These are phyloP conservation scores for Avena eriantha DNA, from an alignment of 176 grass and related monocot species.

Conservation along the genomic window DNA sequence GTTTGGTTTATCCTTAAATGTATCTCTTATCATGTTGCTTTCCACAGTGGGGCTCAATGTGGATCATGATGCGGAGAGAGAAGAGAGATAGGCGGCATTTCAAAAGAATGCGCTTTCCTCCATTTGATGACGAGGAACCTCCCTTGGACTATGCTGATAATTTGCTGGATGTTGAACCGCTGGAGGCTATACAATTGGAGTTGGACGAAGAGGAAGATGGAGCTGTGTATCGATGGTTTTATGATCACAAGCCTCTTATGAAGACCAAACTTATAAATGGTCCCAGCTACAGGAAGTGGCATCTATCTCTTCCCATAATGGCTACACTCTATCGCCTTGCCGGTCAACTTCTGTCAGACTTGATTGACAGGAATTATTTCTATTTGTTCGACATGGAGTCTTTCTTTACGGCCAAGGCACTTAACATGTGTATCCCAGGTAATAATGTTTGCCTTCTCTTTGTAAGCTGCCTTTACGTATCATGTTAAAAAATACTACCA, in stretches of 20 bases:
- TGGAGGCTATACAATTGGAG: conserved; percentile 96
- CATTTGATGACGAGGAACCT: conserved; percentile 98
- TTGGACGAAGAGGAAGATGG: conserved; percentile 93
- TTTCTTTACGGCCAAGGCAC: conserved; percentile 96
- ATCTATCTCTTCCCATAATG: conserved; percentile 96
- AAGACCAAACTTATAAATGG: conserved; percentile 97
- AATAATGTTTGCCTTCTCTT: conserved; percentile 26
- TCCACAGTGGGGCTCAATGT: conserved; percentile 96
- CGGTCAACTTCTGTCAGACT: conserved; percentile 91
- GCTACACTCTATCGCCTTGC: conserved; percentile 93
- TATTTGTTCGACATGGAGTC: conserved; percentile 98
- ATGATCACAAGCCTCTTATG: conserved; percentile 97
- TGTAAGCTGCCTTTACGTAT: background rate
- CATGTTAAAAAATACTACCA: background rate
- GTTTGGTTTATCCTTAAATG: conserved; percentile 27
- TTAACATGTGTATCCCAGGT: conserved; percentile 99
- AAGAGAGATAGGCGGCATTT: conserved; percentile 96
- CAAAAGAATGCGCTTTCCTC: conserved; percentile 99
- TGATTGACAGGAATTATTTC: conserved; percentile 93
- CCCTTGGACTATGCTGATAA: conserved; percentile 99
- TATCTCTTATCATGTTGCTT: conserved; percentile 22
- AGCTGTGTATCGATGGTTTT: conserved; percentile 96
- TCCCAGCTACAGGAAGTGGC: conserved; percentile 94
- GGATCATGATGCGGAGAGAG: conserved; percentile 99
- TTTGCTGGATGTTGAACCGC: conserved; percentile 89